Evolutionary conservation across 2,329 filamentous ascomycete genomes (phyloP).

Genomic region (Pseudopyricularia javanii): DNA sequence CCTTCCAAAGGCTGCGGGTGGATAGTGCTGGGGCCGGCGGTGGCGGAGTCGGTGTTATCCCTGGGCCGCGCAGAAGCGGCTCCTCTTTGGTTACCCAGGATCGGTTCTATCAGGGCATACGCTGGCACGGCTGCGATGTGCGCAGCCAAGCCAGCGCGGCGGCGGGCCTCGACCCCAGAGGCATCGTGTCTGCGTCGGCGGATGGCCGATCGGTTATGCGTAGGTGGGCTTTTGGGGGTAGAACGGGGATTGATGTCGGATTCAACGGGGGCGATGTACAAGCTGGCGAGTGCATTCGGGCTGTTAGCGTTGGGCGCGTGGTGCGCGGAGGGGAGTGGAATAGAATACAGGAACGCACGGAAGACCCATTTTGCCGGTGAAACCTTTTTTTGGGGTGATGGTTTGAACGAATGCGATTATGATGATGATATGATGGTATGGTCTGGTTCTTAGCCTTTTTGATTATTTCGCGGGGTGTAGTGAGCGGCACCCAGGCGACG

Average conservation of each 20-base stretch:
- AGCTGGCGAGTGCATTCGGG: constrained; percentile 5
- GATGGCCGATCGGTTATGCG: constrained; percentile 9
- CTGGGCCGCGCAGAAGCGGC: background rate
- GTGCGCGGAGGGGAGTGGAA: background rate
- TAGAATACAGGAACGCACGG: constrained; percentile 4
- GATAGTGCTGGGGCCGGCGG: background rate
- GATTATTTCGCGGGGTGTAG: background rate
- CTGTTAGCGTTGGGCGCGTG: background rate
- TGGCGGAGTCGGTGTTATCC: background rate
- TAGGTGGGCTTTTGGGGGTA: constrained; percentile 6
- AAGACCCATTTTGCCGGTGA: constrained; percentile 4
- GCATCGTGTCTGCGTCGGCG: constrained; percentile 5
- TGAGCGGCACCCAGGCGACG: background rate
- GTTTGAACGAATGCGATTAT: too few species aligned
- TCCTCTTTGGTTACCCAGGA: background rate
- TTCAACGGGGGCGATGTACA: constrained; percentile 10
- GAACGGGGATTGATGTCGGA: constrained; percentile 8
- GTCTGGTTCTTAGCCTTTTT: background rate
- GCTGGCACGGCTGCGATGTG: background rate
- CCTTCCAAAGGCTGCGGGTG: background rate
- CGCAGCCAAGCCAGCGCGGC: constrained; percentile 7
- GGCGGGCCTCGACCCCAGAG: constrained; percentile 3
- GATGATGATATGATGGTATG: too few species aligned
- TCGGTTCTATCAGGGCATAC: background rate
- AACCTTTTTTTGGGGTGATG: too few species aligned